A percentile compares a stretch with the other conserved stretches of the same genome.
These are phyloP conservation scores for Cercospora sp. DNA, from an alignment of 2,329 filamentous ascomycete species.

Conservation along the genomic window DNA sequence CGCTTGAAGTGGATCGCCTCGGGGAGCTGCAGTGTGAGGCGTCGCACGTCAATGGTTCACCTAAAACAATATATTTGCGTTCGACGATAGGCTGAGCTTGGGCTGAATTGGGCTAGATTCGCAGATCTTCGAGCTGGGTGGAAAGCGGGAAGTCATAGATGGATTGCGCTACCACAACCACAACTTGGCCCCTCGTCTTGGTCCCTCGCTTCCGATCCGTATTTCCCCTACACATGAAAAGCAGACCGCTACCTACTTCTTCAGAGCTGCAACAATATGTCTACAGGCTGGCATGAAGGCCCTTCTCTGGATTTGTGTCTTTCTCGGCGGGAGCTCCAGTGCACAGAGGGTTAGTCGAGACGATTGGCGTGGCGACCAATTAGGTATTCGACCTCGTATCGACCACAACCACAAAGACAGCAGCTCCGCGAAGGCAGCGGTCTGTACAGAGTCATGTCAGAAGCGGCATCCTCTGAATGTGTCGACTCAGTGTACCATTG, in stretches of 20 bases:
- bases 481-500: not conserved
- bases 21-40: not conserved
- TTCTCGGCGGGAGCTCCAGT: not conserved
- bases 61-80: constrained; percentile 12
- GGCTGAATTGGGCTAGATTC: not conserved
- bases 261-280: not conserved
- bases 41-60: constrained; percentile 1
- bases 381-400: not conserved
- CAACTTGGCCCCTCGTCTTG: not conserved
- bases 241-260: not conserved
- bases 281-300: not conserved
- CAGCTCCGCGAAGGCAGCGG: not conserved
- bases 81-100: not conserved
- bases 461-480: not conserved
- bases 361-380: not conserved
- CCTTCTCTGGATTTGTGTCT: constrained; percentile 3
- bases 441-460: constrained; percentile 5
- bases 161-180: constrained; percentile 4
- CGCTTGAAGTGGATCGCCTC: not conserved
- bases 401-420: not conserved
- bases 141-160: not conserved
- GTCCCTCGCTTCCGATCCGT: not conserved
- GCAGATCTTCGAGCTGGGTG: constrained; percentile 1
- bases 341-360: not conserved
- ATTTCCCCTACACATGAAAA: not conserved